phyloP scores from a whole-genome alignment of 352 stramenopile genomes.

The Phytophthora brassicae region DNA sequence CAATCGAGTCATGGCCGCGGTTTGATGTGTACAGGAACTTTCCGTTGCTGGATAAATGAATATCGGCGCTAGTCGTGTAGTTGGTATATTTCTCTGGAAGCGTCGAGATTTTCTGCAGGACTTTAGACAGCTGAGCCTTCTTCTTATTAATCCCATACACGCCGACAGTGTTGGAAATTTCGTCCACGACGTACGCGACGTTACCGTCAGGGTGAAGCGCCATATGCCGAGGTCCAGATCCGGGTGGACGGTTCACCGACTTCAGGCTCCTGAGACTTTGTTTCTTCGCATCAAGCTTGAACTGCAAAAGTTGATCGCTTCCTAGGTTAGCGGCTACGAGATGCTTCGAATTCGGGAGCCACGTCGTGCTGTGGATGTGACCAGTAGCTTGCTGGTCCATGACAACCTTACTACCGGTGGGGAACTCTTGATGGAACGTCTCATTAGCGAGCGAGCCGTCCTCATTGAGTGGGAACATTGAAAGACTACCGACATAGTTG shows the following conservation, averaged over 20 bases:
- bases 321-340: slow-evolving; percentile 58
- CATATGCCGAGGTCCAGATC: slow-evolving; percentile 69
- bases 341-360: slow-evolving; percentile 44
- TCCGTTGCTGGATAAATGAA: slow-evolving; percentile 52
- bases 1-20: slow-evolving; percentile 63
- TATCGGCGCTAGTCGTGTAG: slow-evolving; percentile 39
- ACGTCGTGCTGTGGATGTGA: slow-evolving; percentile 71
- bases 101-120: slow-evolving; percentile 59
- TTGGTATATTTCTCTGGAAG: slow-evolving; percentile 40
- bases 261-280: slow-evolving; percentile 37
- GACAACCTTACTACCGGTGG: slow-evolving; percentile 37
- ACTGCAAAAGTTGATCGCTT: slow-evolving; percentile 64
- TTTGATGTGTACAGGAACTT: slow-evolving; percentile 72
- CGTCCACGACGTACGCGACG: slow-evolving; percentile 61
- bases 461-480: slow-evolving; percentile 49
- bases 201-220: slow-evolving; percentile 46
- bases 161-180: slow-evolving; percentile 62
- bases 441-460: slow-evolving; percentile 44
- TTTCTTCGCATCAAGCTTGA: slow-evolving; percentile 37
- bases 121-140: slow-evolving; percentile 22
- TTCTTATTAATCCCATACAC: slow-evolving; percentile 47
- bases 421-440: slow-evolving; percentile 48
- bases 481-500: slow-evolving; percentile 67
- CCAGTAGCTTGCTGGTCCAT: slow-evolving; percentile 41
- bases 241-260: slow-evolving; percentile 26